Base-by-base conservation (phyloP, 2,329 filamentous ascomycete genomes). In the Thielaviopsis ethacetica region DNA sequence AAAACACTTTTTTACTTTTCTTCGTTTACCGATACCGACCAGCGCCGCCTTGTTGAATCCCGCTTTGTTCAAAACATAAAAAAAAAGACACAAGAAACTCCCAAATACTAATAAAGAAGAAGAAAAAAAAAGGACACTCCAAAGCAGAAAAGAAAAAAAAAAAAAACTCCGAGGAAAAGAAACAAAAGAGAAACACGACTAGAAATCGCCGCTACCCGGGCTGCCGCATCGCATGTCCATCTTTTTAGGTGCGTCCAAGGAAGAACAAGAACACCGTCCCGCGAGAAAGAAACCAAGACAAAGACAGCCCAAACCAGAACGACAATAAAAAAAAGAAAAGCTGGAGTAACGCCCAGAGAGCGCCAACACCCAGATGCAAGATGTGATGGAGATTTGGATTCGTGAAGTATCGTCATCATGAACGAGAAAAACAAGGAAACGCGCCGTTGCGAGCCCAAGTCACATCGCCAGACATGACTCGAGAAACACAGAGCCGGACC, bases 1-100 rank as follows among this genome's bases (percentile, higher is more conserved):
- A 59, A 59, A 47, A 38, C 59, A 56, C 56, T 59, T 61, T 61
- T 61, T 59, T 56, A 30, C 56, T 58, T 56, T 59, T 59, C 56
- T 26, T 59, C 24, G 22, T 56, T 59, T 52, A 53, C 59, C 59
- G 44, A 56, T 53, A 56, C 57, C 57, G 44, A 59, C 57, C 56
- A 52, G 41, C 57, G 30, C 53, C 27, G 50, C 53, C 54, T 56
- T 54, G 49, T 47, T 56, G 38, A 61, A 56, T 30, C n/a, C 55
- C 34, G 10, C 30, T 34, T 52, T 22, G 41, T 38, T 59, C 38
- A 49, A 55, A 41, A 52, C 5, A 57, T 22, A 58, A n/a, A 54
- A 53, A 53, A 49, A 34, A 56, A 41, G 30, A 15, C n/a, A 21
- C 52, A 56, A 22, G 47, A 34, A 55, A 52, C 22, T 30, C n/a